Base-by-base conservation (phyloP, 1,284 basidiomycete genomes). In the Xanthoconium separans region DNA sequence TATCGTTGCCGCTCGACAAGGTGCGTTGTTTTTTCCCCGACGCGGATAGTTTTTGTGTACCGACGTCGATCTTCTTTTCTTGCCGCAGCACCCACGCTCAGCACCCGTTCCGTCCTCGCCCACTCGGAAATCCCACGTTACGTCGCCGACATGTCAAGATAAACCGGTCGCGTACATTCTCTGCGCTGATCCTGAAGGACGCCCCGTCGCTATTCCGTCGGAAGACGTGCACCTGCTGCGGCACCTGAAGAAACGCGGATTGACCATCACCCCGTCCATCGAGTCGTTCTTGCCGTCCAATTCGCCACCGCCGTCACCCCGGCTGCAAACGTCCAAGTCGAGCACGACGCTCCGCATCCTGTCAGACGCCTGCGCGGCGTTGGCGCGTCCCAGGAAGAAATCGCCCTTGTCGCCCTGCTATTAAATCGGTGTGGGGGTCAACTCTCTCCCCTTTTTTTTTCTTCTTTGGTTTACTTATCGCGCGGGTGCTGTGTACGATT, bases 311-410 rank as follows among this genome's bases (percentile, higher is more conserved):
- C 22, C 51, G 39, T 50, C 37, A 24, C 37, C 43, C 10, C 37
- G 34, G 10, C 45, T 60, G 30, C 48, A 37, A 16, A 33, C 55
- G n/a, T 33, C 58, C 5, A 56, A 56, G 31, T 53, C 65, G 10
- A 66, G 41, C n/a, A 45, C 56, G 13, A 51, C 65, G 41, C 63
- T 71, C 51, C 66, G 65, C 20, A 50, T 56, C 20, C 44, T 68
- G 3, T 58, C 69, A 37, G 65, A 65, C 9, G 68, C 66, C 5
- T 67, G 51, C n/a, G 42, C 56, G 40, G 37, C 60, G 45, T 51
- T 67, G 42, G 30, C 50, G 27, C 55, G 58, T 6, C 4, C 45
- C 6, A 41, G 58, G 44, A 49, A 53, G 47, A 57, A 16, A 41
- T 51, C 58, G 16, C 53, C 54, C 34, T 36, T 22, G 18, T 43